Percentiles rank a stretch among this genome's conserved stretches.
phyloP scores from a whole-genome alignment of 1,284 basidiomycete species.

The Lignosus rhinocerotis region DNA sequence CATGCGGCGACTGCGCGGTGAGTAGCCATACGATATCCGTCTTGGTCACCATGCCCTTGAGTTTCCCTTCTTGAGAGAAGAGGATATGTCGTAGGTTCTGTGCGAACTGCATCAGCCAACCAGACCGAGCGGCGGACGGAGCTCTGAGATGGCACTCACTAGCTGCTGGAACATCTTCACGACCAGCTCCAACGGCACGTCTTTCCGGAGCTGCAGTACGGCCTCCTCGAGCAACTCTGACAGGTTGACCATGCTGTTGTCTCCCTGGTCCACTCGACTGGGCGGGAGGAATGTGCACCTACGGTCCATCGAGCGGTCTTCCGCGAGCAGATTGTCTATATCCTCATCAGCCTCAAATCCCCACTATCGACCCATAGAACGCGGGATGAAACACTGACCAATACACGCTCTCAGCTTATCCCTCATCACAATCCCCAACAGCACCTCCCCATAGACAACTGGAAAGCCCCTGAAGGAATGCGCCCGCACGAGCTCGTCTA shows the following conservation, averaged over 20 bases:
- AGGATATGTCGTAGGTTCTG: constrained; percentile 70
- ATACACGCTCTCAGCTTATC: constrained; percentile 53
- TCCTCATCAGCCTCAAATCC: not conserved
- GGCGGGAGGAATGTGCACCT: constrained; percentile 42
- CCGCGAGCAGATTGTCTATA: constrained; percentile 35
- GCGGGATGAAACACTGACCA: constrained; percentile 34
- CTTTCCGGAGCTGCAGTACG: constrained; percentile 61
- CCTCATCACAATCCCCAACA: constrained; percentile 62
- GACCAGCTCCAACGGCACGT: constrained; percentile 68
- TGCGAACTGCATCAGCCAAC: not conserved
- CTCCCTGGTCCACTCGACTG: constrained; percentile 15
- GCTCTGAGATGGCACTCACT: constrained; percentile 38
- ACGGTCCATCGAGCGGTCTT: constrained; percentile 31
- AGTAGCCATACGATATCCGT: constrained; percentile 63
- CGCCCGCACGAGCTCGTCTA: constrained; percentile 48
- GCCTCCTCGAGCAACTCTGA: constrained; percentile 56
- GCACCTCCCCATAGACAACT: constrained; percentile 49
- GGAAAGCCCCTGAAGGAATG: constrained; percentile 63
- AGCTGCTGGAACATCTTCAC: constrained; percentile 75
- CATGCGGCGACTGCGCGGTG: constrained; percentile 58
- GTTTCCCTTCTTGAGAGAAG: constrained; percentile 59
- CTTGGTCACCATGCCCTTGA: constrained; percentile 69
- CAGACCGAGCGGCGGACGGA: not conserved
- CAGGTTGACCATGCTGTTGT: constrained; percentile 43
- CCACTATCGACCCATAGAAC: not conserved